A percentile compares a stretch with the other conserved stretches of the same genome.
Conservation (phyloP, 75 land plant species). For the Larix kaempferi region DNA sequence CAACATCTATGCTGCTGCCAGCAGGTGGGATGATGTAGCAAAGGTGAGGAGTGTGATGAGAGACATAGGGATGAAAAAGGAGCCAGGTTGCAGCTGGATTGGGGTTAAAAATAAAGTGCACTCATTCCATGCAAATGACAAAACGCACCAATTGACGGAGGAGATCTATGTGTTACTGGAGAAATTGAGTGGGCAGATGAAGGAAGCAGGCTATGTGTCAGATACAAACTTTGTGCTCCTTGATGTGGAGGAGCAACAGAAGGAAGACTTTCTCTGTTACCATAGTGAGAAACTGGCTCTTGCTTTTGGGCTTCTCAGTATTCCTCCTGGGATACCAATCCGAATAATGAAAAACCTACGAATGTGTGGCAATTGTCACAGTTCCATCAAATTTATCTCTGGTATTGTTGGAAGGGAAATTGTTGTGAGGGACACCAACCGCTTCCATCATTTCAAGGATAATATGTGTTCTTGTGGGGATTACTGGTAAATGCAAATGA, state of each 20-base stretch:
- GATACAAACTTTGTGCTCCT: slow-evolving; percentile 5
- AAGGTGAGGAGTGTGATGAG: slow-evolving; percentile 11
- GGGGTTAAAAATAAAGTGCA: slow-evolving; percentile 11
- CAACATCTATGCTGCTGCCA: slow-evolving; percentile 14
- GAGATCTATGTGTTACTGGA: slow-evolving; percentile 7
- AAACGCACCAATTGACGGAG: background rate
- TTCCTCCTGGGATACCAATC: slow-evolving; percentile 4
- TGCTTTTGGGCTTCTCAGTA: slow-evolving; percentile 8
- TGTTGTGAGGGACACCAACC: slow-evolving; percentile 6
- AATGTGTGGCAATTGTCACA: slow-evolving; percentile 6
- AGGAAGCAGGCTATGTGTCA: slow-evolving; percentile 8
- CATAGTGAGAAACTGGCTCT: slow-evolving; percentile 12
- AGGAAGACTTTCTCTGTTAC: slow-evolving; percentile 4
- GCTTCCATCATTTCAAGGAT: slow-evolving; percentile 1
- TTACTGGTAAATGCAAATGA: slow-evolving; percentile 1
- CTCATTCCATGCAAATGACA: slow-evolving; percentile 11
- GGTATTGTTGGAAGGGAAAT: slow-evolving; percentile 7
- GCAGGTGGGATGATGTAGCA: slow-evolving; percentile 15
- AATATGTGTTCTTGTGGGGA: slow-evolving; percentile 4
- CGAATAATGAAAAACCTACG: slow-evolving; percentile 10
- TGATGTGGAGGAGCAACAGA: slow-evolving; percentile 8
- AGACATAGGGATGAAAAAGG: slow-evolving; percentile 12
- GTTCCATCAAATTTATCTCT: slow-evolving; percentile 8
- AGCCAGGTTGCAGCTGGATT: slow-evolving; percentile 17
- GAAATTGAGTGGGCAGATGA: slow-evolving; percentile 5